A percentile compares a stretch with the other conserved stretches of the same genome.
Evolutionary conservation across 345 rosid genomes (phyloP).

Genomic region (Camelina hispida): DNA sequence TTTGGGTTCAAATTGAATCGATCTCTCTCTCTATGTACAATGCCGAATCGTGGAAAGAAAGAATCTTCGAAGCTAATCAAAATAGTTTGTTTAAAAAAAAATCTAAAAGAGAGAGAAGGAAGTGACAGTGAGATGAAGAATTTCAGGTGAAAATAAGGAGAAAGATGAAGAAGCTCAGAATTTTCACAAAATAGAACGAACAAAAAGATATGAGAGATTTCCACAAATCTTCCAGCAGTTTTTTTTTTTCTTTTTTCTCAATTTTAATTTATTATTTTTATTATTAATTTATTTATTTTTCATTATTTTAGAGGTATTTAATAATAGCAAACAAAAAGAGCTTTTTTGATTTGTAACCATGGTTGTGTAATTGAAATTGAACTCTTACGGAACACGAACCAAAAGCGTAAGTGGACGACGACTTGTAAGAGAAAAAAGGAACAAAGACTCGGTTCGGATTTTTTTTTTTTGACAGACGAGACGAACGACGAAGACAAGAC

Average conservation of each 20-base stretch:
- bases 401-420: conserved; percentile 7
- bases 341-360: not conserved
- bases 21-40: conserved; percentile 42
- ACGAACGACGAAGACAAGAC: conserved; percentile 3
- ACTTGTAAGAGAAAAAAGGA: conserved; percentile 13
- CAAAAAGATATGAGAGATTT: conserved; percentile 41
- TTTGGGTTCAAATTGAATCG: conserved; percentile 15
- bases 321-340: conserved; percentile 33
- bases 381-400: not conserved
- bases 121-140: conserved; percentile 48
- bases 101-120: conserved; percentile 11
- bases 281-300: not conserved
- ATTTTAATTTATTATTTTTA: not conserved
- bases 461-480: conserved; percentile 8
- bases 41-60: conserved; percentile 37
- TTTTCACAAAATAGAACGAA: not conserved
- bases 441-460: conserved; percentile 35
- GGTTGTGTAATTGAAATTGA: not conserved
- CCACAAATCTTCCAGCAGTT: conserved; percentile 48
- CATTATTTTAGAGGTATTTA: conserved; percentile 35
- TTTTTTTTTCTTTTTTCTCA: too few species aligned
- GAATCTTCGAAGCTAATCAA: conserved; percentile 46
- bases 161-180: conserved; percentile 24
- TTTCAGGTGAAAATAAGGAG: conserved; percentile 42
- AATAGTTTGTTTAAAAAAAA: conserved; percentile 28